Evolutionary conservation across 177 flowering plant species (phyloP).

Genomic region (Vitis hybrid): DNA sequence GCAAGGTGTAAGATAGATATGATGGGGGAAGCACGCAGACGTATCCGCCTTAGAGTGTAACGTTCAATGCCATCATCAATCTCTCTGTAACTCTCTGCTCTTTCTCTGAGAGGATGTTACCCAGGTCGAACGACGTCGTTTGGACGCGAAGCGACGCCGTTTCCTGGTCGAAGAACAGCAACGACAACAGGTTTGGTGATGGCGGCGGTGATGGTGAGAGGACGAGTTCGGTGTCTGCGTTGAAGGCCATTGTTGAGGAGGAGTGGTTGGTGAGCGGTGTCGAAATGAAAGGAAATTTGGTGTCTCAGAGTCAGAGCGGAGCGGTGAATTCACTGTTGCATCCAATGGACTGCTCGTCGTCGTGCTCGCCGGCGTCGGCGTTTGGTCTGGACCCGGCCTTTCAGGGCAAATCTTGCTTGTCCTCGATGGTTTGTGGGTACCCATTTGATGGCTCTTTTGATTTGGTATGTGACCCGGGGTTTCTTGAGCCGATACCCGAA

Average conservation of each 20-base stretch:
- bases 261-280: slow-evolving; percentile 22
- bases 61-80: too few species aligned
- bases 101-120: too few species aligned
- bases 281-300: too few species aligned
- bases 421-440: slow-evolving; percentile 19
- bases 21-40: too few species aligned
- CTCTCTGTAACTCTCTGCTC: too few species aligned
- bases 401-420: slow-evolving; percentile 26
- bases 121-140: slow-evolving; percentile 20
- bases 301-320: too few species aligned
- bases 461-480: slow-evolving; percentile 19
- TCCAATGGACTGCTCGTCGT: slow-evolving; percentile 31
- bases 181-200: too few species aligned
- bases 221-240: slow-evolving; percentile 17
- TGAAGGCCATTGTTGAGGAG: slow-evolving; percentile 33
- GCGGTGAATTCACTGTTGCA: slow-evolving; percentile 10
- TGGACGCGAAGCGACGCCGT: slow-evolving; percentile 29
- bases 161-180: slow-evolving; percentile 21
- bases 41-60: too few species aligned
- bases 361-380: slow-evolving; percentile 25
- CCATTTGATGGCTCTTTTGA: slow-evolving; percentile 29
- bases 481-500: slow-evolving; percentile 9
- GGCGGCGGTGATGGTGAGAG: slow-evolving; percentile 4
- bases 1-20: too few species aligned
- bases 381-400: slow-evolving; percentile 29